Conservation (phyloP, 129 eudicot genomes). For the carrot (Daucus carota) region DNA sequence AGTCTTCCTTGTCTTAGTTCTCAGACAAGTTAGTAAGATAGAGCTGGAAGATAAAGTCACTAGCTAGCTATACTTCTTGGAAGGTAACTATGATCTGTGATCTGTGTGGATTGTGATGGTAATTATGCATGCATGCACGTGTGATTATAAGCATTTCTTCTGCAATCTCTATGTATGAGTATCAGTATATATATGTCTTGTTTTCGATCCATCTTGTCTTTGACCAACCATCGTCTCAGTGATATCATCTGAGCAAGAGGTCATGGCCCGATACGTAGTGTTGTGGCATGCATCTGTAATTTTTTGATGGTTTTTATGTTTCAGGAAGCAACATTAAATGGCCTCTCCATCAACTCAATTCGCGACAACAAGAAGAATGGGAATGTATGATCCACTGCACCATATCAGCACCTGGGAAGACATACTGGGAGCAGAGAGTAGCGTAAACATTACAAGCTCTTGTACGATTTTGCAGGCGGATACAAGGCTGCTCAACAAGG, state of each 20-base stretch:
- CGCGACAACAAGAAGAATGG: slow-evolving; percentile 67
- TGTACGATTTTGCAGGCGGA: slow-evolving; percentile 34
- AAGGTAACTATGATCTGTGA: not conserved
- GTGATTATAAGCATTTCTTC: not conserved
- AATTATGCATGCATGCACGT: not conserved
- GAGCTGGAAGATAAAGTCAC: not conserved
- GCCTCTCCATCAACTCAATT: slow-evolving; percentile 65
- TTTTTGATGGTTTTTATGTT: not conserved
- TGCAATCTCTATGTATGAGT: not conserved
- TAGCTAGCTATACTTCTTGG: not conserved
- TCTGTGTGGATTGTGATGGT: too few species aligned
- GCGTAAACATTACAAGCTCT: slow-evolving; percentile 29
- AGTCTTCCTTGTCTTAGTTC: not conserved
- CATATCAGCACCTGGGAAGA: slow-evolving; percentile 87
- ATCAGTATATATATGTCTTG: not conserved
- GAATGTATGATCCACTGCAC: slow-evolving; percentile 67
- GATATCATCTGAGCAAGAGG: too few species aligned
- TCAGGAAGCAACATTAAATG: slow-evolving; percentile 28
- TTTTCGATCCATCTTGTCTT: too few species aligned
- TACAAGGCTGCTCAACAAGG: slow-evolving; percentile 47
- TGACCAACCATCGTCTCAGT: too few species aligned
- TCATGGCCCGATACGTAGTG: not conserved
- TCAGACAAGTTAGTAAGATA: not conserved
- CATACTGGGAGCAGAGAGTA: slow-evolving; percentile 34
- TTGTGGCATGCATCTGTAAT: not conserved